A percentile compares a stretch with the other conserved stretches of the same genome.
Conservation (phyloP, 2,329 filamentous ascomycete genomes). For the Parascedosporium putredinis region DNA sequence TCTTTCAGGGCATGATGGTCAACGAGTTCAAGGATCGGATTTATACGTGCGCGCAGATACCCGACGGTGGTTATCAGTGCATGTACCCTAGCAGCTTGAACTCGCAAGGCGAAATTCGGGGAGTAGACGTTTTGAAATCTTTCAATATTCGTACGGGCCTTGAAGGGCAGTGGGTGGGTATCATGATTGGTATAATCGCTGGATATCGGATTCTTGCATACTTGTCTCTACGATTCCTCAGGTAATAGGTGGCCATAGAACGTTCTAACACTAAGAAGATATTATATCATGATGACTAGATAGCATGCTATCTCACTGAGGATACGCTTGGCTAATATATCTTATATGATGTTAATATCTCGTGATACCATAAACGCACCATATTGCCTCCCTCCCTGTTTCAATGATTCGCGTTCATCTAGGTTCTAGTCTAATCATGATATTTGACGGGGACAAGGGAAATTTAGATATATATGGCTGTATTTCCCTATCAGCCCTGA, state of each 20-base stretch:
- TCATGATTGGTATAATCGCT: constrained; percentile 64
- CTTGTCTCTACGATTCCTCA: constrained; percentile 3
- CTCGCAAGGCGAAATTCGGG: constrained; percentile 57
- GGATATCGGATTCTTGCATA: constrained; percentile 49
- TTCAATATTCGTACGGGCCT: constrained; percentile 59
- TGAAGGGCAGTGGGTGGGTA: constrained; percentile 62
- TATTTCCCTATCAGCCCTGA: too few relatives aligned
- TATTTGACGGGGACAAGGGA: too few relatives aligned
- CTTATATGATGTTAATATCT: too few relatives aligned
- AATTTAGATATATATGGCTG: too few relatives aligned
- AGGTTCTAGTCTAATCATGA: too few relatives aligned
- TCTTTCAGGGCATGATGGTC: constrained; percentile 89
- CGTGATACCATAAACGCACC: too few relatives aligned
- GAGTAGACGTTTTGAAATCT: constrained; percentile 55
- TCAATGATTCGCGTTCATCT: too few relatives aligned
- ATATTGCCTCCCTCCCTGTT: too few relatives aligned
- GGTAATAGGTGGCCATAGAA: not conserved
- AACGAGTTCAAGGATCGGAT: constrained; percentile 64
- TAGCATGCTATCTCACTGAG: too few relatives aligned
- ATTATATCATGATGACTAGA: too few relatives aligned
- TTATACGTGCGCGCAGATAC: constrained; percentile 44
- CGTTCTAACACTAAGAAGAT: too few relatives aligned
- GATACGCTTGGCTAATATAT: too few relatives aligned
- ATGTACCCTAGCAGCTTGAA: constrained; percentile 58
- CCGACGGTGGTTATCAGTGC: constrained; percentile 46